Base-by-base conservation (phyloP, 441 rosid genomes). In the Gossypium aridum region DNA sequence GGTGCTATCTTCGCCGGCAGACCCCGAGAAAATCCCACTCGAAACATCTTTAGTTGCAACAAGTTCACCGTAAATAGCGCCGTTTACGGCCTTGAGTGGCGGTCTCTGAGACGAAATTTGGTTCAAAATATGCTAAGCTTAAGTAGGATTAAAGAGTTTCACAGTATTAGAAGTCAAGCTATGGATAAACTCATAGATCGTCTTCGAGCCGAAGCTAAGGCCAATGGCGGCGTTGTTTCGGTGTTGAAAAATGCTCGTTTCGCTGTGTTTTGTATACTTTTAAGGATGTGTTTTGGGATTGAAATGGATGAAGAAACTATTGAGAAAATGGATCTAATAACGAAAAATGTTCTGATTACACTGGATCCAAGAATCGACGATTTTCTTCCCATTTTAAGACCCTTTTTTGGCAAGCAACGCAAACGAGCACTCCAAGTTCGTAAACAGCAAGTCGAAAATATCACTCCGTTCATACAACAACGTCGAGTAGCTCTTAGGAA, bases 121-220 rank as follows among this genome's bases (percentile, higher is more conserved):
- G 99, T 92, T 37, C 96, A 91, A 73, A 94, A 94, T 75, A 92
- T 95, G 97, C 84, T 95, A 1, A 85, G 88, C 73, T 86, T 98
- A 1, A 78, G 72, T 64, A 78, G 90, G 81, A 75, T 95, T 6
- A 92, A 80, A 73, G 99, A 84, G 81, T 95, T 91, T 75, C 84
- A 84, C 0, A 39, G 37, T 2, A 70, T 78, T 2, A 83, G 99
- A 56, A 65, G 78, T 6, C 56, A 73, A 14, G 91, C 92, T 0
- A 87, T 95, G 98, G 96, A 90, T 65, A 88, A 70, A 53, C 79
- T 94, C 22, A 81, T 88, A 0, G 78, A 69, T 9, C 80, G 90
- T 77, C 70, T 94, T 8, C 77, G 63, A 70, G 28, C 67, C 4
- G 97, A 90, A 31, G 96, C 94, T 0, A 64, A 57, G 23, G 84